These are phyloP conservation scores for Camellia oleifera DNA, from an alignment of 179 eudicot genomes.

Conservation along the genomic window DNA sequence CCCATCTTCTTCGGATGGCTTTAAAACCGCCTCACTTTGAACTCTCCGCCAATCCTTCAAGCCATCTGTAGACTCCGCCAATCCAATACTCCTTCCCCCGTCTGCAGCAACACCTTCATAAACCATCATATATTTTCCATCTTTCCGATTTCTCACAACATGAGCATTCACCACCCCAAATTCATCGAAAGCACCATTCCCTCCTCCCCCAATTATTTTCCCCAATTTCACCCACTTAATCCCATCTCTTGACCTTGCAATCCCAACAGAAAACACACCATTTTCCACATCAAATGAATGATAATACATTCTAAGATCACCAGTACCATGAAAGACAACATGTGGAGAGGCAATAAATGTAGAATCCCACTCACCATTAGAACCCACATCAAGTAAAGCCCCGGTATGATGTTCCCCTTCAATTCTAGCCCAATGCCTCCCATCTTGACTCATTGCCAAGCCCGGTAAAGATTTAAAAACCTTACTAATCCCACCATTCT, in stretches of 20 bases:
- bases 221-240: conserved; percentile 83
- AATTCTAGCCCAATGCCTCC: conserved; percentile 87
- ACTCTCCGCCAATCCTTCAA: conserved; percentile 62
- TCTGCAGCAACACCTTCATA: conserved; percentile 68
- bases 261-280: conserved; percentile 51
- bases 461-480: conserved; percentile 71
- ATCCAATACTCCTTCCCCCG: conserved; percentile 64
- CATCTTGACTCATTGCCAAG: conserved; percentile 90
- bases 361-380: conserved; percentile 75
- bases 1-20: conserved; percentile 35
- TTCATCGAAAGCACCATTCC: conserved; percentile 51
- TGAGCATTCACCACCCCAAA: conserved; percentile 54
- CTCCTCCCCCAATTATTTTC: conserved; percentile 51
- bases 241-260: conserved; percentile 86
- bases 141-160: conserved; percentile 47
- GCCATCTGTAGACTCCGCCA: conserved; percentile 68
- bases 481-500: conserved; percentile 17
- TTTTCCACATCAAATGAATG: conserved; percentile 61
- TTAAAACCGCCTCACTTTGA: conserved; percentile 32
- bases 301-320: conserved; percentile 82
- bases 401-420: conserved; percentile 92
- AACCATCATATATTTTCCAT: conserved; percentile 72
- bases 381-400: conserved; percentile 73
- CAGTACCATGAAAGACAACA: conserved; percentile 59
- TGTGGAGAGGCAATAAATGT: conserved; percentile 69